Evolutionary conservation across 306 rosid species (phyloP).

Genomic region (Ormosia semicastrata): DNA sequence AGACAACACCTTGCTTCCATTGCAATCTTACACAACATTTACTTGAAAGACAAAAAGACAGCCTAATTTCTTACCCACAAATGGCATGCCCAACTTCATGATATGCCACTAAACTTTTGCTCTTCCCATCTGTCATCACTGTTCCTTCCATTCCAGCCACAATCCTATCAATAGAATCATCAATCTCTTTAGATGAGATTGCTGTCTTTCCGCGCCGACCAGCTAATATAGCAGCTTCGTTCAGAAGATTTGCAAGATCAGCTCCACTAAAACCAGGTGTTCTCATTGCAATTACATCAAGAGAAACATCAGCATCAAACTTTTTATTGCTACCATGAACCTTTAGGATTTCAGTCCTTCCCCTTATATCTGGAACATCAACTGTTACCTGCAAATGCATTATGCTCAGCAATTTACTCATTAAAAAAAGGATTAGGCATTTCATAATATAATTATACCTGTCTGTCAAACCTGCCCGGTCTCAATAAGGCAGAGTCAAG

Average conservation of each 20-base stretch:
- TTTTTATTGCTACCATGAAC: constrained; percentile 94
- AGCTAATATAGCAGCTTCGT: constrained; percentile 97
- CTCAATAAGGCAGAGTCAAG: constrained; percentile 96
- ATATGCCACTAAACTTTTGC: constrained; percentile 96
- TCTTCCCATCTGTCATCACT: constrained; percentile 98
- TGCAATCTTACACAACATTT: background rate
- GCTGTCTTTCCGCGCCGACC: constrained; percentile 90
- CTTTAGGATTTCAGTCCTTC: constrained; percentile 95
- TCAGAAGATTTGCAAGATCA: constrained; percentile 97
- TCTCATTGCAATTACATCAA: constrained; percentile 94
- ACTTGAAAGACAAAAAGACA: background rate
- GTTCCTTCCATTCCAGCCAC: constrained; percentile 99
- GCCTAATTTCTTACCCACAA: constrained; percentile 64
- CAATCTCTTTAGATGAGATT: constrained; percentile 92
- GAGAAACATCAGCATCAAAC: constrained; percentile 86
- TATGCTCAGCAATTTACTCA: constrained; percentile 7
- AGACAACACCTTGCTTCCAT: background rate
- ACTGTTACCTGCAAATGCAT: constrained; percentile 72
- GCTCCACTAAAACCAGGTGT: constrained; percentile 99
- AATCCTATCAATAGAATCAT: constrained; percentile 96
- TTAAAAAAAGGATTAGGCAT: background rate
- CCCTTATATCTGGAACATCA: constrained; percentile 93
- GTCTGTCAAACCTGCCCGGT: constrained; percentile 97
- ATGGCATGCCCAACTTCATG: constrained; percentile 99
- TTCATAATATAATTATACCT: constrained; percentile 43